Evolutionary conservation across 2,329 filamentous ascomycete species (phyloP), one percentile per base, ranked within the genome.

Genomic region (Elsinoe ampelina): DNA sequence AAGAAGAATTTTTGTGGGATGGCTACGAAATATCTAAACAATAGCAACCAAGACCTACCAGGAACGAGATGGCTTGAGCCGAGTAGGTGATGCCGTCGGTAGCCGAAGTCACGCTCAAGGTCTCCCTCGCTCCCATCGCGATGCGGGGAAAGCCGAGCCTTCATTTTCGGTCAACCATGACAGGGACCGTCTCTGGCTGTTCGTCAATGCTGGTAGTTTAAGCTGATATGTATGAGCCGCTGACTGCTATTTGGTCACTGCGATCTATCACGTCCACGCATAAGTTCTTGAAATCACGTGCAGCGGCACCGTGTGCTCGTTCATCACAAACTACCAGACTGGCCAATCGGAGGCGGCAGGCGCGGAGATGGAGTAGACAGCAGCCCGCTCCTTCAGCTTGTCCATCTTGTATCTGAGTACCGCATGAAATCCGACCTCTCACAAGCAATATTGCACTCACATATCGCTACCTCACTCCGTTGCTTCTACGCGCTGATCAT

Each of bases 21-120:
- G 8, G 17, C 34, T 3, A 19, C 12, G 32, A 19, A 39, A n/a
- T 17, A 50, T 34, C 45, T 17, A 50, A 50, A 50, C 45, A 50
- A 3, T 38, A 15, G 22, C 26, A n/a, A 35, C 48, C 35, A 26
- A 36, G 32, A 52, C 19, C 17, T 22, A 34, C 48, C 32, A 36
- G 32, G 48, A 38, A 26, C 48, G 11, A 52, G 19, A 26, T 30
- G 15, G 48, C 48, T 52, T 52, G 22, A 20, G 35, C 48, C 48
- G 48, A 52, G 48, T 10, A 20, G 15, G 19, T 20, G 19, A 39
- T 45, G 48, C 48, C 48, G 48, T 34, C 7, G 3, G 32, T 52
- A 52, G 48, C 48, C 48, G 48, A 52, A 52, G 48, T 38, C 26
- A n/a, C n/a, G 32, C 7, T 15, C 22, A 32, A n/a, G 15, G n/a